These are phyloP conservation scores for Eimeria maxima DNA, from an alignment of 169 alveolate species.

Conservation along the genomic window DNA sequence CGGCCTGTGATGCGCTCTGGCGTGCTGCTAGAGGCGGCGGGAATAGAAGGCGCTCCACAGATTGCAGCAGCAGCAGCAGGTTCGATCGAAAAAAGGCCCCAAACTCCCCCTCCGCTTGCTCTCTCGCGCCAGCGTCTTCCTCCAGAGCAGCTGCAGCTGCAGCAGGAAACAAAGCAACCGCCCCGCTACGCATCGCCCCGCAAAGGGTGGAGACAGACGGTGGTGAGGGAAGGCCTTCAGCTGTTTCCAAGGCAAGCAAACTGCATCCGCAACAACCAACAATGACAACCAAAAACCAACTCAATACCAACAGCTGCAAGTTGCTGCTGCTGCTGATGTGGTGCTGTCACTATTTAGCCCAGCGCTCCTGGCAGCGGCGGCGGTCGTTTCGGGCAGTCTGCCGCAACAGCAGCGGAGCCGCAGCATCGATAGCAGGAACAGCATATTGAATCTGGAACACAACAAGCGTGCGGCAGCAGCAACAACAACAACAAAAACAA, in stretches of 20 bases:
- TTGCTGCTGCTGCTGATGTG: neutral
- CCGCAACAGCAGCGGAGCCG: neutral
- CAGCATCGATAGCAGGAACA: neutral
- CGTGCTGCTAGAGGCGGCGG: conserved; percentile 12
- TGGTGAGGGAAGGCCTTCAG: conserved; percentile 33
- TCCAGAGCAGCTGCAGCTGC: conserved; percentile 11
- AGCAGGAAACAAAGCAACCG: neutral
- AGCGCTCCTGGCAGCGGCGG: neutral
- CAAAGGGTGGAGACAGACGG: conserved; percentile 16
- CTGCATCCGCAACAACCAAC: conserved; percentile 16
- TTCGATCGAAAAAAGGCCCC: neutral
- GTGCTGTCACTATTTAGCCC: neutral
- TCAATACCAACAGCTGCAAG: neutral
- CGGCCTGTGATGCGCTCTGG: neutral
- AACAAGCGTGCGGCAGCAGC: neutral
- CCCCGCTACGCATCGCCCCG: neutral
- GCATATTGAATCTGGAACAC: neutral
- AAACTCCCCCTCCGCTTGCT: conserved; percentile 1
- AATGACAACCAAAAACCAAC: neutral
- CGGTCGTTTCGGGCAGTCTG: neutral
- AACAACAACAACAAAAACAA: neutral
- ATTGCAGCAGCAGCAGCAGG: conserved; percentile 59
- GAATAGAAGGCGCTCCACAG: conserved; percentile 19
- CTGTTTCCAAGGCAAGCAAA: neutral
- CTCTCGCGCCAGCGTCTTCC: neutral